A percentile compares a stretch with the other conserved stretches of the same genome.
These are phyloP conservation scores for Aspergillus tubingensis DNA, from an alignment of 2,329 filamentous ascomycete species.

Conservation along the genomic window DNA sequence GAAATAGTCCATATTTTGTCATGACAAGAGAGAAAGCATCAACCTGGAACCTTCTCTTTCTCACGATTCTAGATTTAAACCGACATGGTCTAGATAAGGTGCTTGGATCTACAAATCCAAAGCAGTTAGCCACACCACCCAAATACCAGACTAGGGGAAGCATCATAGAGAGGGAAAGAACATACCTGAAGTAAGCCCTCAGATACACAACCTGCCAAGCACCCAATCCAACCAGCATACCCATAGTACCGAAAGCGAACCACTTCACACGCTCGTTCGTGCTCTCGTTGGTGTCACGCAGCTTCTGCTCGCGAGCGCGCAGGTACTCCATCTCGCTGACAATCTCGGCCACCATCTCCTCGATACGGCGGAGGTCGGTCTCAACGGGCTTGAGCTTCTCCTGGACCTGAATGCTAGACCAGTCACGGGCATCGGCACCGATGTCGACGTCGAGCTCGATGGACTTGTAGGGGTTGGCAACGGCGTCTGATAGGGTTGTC, in stretches of 20 bases:
- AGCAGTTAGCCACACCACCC: neutral
- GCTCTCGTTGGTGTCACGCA: constrained; percentile 98
- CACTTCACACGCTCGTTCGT: constrained; percentile 98
- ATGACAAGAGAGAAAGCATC: constrained; percentile 21
- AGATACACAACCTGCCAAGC: constrained; percentile 98
- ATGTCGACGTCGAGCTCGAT: constrained; percentile 95
- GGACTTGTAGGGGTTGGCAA: constrained; percentile 62
- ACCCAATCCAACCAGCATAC: constrained; percentile 83
- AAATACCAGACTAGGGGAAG: neutral
- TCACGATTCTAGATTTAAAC: constrained; percentile 5
- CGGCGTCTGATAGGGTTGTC: constrained; percentile 30
- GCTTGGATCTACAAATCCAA: constrained; percentile 59
- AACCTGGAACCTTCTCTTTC: constrained; percentile 13
- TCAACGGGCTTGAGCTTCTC: constrained; percentile 99
- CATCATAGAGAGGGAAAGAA: constrained; percentile 10
- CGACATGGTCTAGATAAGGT: constrained; percentile 58
- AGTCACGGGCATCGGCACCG: constrained; percentile 95
- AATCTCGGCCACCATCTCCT: constrained; percentile 86
- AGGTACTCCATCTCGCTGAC: constrained; percentile 97
- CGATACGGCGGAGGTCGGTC: constrained; percentile 87
- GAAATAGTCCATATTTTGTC: constrained; percentile 25
- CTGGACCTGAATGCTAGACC: constrained; percentile 90
- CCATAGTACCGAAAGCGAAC: constrained; percentile 94
- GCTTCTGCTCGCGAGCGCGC: constrained; percentile 83
- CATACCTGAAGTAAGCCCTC: constrained; percentile 88